Evolutionary conservation across 2,329 filamentous ascomycete species (phyloP).

Genomic region (Arthrobotrys sinensis): DNA sequence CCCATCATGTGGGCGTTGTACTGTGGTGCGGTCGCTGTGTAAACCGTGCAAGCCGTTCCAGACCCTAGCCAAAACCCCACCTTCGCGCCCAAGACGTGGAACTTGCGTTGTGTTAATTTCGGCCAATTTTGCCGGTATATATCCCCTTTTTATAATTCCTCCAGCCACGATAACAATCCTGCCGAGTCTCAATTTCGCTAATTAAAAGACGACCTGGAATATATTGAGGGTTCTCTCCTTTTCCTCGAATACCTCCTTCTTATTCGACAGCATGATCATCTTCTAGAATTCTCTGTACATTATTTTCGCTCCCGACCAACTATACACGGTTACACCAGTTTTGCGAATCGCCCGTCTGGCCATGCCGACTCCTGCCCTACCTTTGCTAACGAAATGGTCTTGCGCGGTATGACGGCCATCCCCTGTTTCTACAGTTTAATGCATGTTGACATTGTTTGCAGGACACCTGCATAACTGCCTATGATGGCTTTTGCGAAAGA

Average conservation of each 20-base stretch:
- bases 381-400: constrained; percentile 45
- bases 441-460: constrained; percentile 17
- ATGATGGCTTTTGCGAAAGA: constrained; percentile 47
- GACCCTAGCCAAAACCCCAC: no score
- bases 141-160: background rate
- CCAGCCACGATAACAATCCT: constrained; percentile 12
- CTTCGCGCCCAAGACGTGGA: no score
- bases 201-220: constrained; percentile 7
- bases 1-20: no score
- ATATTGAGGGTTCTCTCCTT: constrained; percentile 13
- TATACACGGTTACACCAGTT: constrained; percentile 12
- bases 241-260: constrained; percentile 7
- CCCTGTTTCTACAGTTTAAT: background rate
- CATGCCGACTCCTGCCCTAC: constrained; percentile 47
- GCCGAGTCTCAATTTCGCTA: constrained; percentile 23
- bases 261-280: constrained; percentile 19
- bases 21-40: no score
- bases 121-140: constrained; percentile 3
- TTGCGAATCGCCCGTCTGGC: background rate
- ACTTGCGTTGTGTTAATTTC: background rate
- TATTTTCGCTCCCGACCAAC: constrained; percentile 15
- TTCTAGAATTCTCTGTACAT: constrained; percentile 14
- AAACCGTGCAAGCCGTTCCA: no score
- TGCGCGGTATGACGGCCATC: constrained; percentile 32
- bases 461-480: constrained; percentile 49